Conservation (phyloP, 1,284 basidiomycete species). For the Pisolithus thermaeus region DNA sequence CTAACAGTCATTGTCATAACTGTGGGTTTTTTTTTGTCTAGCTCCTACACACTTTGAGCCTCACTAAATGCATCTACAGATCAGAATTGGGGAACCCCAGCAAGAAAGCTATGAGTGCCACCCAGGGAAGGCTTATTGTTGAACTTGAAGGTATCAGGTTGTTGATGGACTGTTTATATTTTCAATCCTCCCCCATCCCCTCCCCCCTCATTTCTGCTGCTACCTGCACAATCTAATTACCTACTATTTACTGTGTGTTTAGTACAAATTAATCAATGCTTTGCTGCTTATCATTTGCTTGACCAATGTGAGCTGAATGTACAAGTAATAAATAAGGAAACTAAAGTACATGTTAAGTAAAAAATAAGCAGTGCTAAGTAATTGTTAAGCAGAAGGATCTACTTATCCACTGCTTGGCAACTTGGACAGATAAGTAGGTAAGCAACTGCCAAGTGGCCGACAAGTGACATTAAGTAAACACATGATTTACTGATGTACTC, state of each 20-base stretch:
- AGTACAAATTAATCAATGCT: not conserved
- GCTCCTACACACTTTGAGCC: not conserved
- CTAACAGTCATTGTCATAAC: no score
- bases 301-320: not conserved
- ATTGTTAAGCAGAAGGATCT: not conserved
- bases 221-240: not conserved
- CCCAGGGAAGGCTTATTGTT: not conserved
- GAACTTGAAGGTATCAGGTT: not conserved
- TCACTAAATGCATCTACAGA: not conserved
- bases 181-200: not conserved
- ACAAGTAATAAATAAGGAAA: not conserved
- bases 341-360: not conserved
- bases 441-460: no score
- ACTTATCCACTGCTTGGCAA: no score
- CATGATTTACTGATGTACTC: no score
- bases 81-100: not conserved
- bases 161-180: not conserved
- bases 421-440: no score
- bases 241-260: not conserved
- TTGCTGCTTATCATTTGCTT: not conserved
- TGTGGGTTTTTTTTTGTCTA: not conserved
- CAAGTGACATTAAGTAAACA: no score
- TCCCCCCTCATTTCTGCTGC: not conserved
- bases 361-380: not conserved
- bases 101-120: not conserved